These are phyloP conservation scores for Zygosaccharomyces bailii DNA, from an alignment of 805 yeast species.

Conservation along the genomic window DNA sequence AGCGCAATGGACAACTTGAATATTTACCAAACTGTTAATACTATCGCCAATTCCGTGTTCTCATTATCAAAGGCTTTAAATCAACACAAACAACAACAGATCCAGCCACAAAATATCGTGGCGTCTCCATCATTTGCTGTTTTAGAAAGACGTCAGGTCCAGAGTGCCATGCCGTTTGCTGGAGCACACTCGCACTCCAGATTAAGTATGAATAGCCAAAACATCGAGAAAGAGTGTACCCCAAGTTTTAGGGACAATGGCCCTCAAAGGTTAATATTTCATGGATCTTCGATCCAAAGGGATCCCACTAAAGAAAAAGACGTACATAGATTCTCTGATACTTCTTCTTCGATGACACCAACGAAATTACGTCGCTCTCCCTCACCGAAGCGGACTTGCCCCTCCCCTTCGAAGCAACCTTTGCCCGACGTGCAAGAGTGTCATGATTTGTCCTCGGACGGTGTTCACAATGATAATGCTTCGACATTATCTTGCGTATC, in stretches of 20 bases:
- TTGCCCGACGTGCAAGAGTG: constrained; percentile 11
- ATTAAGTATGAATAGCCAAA: constrained; percentile 12
- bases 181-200: constrained; percentile 10
- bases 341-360: constrained; percentile 5
- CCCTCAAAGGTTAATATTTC: constrained; percentile 28
- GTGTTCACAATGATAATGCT: constrained; percentile 8
- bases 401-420: constrained; percentile 22
- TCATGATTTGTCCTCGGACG: constrained; percentile 3
- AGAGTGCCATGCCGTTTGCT: constrained; percentile 23
- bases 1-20: constrained; percentile 37
- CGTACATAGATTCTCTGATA: neutral
- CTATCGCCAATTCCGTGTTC: constrained; percentile 35
- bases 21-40: constrained; percentile 34
- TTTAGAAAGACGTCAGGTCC: constrained; percentile 25
- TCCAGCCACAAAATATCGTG: constrained; percentile 4
- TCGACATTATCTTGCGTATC: constrained; percentile 49
- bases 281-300: constrained; percentile 5
- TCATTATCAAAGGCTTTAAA: constrained; percentile 33
- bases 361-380: constrained; percentile 8
- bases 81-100: constrained; percentile 13
- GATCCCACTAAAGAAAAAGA: neutral
- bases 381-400: constrained; percentile 15
- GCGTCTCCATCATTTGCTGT: constrained; percentile 27
- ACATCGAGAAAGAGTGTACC: constrained; percentile 10
- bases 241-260: constrained; percentile 14